These are phyloP conservation scores for Paracamarosporium sp. DNA, from an alignment of 2,329 filamentous ascomycete genomes.

Conservation along the genomic window DNA sequence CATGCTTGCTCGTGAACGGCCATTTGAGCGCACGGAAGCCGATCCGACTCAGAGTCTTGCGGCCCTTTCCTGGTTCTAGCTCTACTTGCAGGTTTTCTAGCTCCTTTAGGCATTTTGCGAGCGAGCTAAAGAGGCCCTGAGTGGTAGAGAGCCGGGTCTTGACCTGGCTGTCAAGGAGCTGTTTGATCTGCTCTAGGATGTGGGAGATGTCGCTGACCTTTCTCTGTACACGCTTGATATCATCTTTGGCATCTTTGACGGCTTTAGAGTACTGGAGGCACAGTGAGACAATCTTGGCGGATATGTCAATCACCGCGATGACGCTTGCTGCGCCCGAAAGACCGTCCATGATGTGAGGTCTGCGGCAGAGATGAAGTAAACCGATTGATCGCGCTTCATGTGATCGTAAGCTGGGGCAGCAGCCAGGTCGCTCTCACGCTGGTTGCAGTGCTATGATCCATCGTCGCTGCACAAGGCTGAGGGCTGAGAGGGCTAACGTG, in stretches of 20 bases:
- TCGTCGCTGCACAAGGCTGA: conserved; percentile 12
- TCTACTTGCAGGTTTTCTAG: conserved; percentile 15
- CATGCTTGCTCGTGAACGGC: conserved; percentile 47
- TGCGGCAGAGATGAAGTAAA: neutral
- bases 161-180: conserved; percentile 35
- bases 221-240: conserved; percentile 42
- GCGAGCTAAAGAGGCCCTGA: conserved; percentile 24
- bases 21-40: conserved; percentile 48
- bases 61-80: conserved; percentile 19
- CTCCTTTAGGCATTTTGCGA: conserved; percentile 21
- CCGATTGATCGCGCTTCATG: conserved; percentile 2
- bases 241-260: conserved; percentile 29
- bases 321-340: conserved; percentile 46
- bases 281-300: conserved; percentile 42
- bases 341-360: conserved; percentile 34
- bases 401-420: conserved; percentile 9
- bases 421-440: conserved; percentile 13
- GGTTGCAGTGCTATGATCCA: conserved; percentile 11
- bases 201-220: conserved; percentile 32
- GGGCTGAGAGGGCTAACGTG: conserved; percentile 2
- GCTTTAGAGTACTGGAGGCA: conserved; percentile 45
- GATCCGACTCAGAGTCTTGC: conserved; percentile 40
- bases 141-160: conserved; percentile 32
- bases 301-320: conserved; percentile 47
- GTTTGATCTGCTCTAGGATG: conserved; percentile 29